Base-by-base conservation (phyloP, 495 filamentous ascomycete genomes). In the Penicillium samsonianum region DNA sequence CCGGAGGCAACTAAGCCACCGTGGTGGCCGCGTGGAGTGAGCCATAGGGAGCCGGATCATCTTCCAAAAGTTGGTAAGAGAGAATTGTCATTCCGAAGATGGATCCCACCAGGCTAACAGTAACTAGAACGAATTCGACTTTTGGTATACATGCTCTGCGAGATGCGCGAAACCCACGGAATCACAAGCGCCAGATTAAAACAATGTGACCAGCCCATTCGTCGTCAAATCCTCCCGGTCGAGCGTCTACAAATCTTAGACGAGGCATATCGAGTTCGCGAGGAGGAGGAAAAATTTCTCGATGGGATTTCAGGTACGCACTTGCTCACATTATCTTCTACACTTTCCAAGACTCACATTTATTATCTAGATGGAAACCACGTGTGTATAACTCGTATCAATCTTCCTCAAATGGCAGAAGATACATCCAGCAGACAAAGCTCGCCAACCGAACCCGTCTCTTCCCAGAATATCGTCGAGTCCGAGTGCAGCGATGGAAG, bases 31-130 rank as follows among this genome's bases (percentile, higher is more conserved):
- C 73, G 75, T 35, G 74, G 78, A 9, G 81, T 83, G 22, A 78
- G 80, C 23, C 90, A 92, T 63, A 84, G 82, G 50, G 90, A 94
- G 69, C 90, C 90, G 0, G 90, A 94, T 59, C 90, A 96, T 70
- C 69, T 90, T 37, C 80, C 78, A 58, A 93, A 87, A 70, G 78
- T 80, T 55, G 85, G 89, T 91, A 73, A 65, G 67, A 40, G 17
- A 28, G 5, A 46, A 25, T 2, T 3, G 11, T n/a, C 19, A 12
- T 25, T 14, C 5, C 14, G n/a, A n/a, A n/a, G 44, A 11, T 22
- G 10, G n/a, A n/a, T 5, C 14, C 12, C 30, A 44, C 31, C 8
- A 20, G 30, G 31, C 48, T 50, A 25, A 53, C 26, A 26, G 9
- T 30, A 17, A 6, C 37, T 26, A 89, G 86, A 88, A 63, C 78